Evolutionary conservation across 2,329 filamentous ascomycete species (phyloP), one percentile per base, ranked within the genome.

Genomic region (Trichophyton verrucosum): DNA sequence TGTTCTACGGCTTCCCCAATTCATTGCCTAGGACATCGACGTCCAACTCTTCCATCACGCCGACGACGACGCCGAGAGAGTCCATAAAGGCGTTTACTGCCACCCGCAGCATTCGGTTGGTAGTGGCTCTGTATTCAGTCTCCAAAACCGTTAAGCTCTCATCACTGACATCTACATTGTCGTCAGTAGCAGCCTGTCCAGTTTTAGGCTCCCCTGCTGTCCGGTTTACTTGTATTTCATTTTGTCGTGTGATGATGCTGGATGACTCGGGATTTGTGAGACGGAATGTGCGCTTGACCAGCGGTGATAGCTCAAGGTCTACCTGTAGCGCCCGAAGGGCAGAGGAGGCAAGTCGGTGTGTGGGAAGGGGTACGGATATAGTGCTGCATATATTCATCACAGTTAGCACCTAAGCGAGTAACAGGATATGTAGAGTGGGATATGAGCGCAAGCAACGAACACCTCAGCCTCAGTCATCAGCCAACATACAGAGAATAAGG

Each of bases 1-100:
- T 13, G 15, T 51, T 51, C 20, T 24, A 51, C 24, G 46, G 47
- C 30, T 42, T 55, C 6, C 55, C 57, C 20, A 59, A 38, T n/a
- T 64, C 58, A 51, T 56, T 47, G 11, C 33, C 27, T 36, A 96
- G 72, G 1, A 94, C 86, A 76, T 96, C 91, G 27, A 86, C 83
- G 74, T 97, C 92, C 68, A 97, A 75, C 72, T 95, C 87, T 73
- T 89, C 85, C 88, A 96, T 96, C 15, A 95, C 88, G 60, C 91
- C 88, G 47, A 96, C 73, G 0, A 96, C 86, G 3, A 96, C 84
- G 59, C 85, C 84, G 61, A 96, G 73, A 67, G 87, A 95, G 69
- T 97, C 92, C 80, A 97, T 91, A 74, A 96, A 96, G 8, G 91
- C 90, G 75, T 97, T 97, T 61, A 96, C 91, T 2, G 92, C 89